A percentile compares a stretch with the other conserved stretches of the same genome.
Conservation (phyloP, 73 alveolate species). For the Paramecium pentaurelia region DNA sequence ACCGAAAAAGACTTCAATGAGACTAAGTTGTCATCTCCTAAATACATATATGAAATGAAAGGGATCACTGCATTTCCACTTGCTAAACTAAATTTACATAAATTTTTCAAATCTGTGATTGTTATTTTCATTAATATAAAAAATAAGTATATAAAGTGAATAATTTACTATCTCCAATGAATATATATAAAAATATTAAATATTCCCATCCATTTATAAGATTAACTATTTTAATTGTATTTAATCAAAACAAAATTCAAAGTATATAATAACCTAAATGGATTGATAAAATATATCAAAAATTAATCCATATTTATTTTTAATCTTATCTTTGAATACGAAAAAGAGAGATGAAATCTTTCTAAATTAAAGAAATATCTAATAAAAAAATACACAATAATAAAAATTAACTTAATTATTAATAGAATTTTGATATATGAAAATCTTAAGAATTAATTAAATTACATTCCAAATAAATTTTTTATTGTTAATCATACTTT, state of each 20-base stretch:
- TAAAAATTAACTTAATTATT: no score
- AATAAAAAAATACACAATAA: no score
- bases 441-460: no score
- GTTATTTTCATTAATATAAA: not conserved
- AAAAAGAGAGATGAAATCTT: no score
- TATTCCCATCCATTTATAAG: not conserved
- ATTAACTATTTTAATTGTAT: not conserved
- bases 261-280: no score
- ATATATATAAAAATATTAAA: not conserved
- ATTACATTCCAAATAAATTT: no score
- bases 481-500: no score
- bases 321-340: not conserved
- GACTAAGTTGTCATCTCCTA: not conserved
- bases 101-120: not conserved
- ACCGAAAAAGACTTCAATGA: not conserved
- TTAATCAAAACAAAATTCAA: no score
- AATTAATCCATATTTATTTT: not conserved
- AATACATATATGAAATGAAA: not conserved
- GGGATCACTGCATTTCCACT: constrained; percentile 38
- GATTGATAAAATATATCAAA: no score
- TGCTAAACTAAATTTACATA: not conserved
- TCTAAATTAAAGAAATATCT: no score
- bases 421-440: not conserved
- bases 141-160: not conserved
- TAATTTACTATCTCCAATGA: not conserved